A percentile compares a stretch with the other conserved stretches of the same genome.
These are phyloP conservation scores for Phellopilus nigrolimitatus DNA, from an alignment of 1,284 basidiomycete species.

Conservation along the genomic window DNA sequence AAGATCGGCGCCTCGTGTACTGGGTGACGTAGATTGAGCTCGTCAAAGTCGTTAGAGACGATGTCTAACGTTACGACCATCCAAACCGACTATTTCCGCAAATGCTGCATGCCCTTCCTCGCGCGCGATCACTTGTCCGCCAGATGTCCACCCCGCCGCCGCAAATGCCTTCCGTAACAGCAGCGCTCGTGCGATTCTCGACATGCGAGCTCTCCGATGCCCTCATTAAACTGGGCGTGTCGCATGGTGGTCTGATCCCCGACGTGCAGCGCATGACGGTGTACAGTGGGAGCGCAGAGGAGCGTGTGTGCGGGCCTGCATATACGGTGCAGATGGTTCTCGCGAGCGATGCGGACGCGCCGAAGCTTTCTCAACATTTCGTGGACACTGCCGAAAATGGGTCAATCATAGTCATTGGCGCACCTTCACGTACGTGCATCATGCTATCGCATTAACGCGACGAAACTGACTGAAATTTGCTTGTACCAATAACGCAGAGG, in stretches of 20 bases:
- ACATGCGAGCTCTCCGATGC: conserved; percentile 90
- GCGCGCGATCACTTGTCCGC: conserved; percentile 2
- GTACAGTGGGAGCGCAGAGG: conserved; percentile 58
- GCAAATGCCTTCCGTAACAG: conserved; percentile 12
- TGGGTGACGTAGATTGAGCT: no score
- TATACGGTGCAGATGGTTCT: conserved; percentile 90
- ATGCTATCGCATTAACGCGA: not conserved
- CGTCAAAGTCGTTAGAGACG: no score
- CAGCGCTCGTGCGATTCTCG: conserved; percentile 45
- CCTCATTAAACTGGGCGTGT: conserved; percentile 75
- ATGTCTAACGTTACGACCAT: no score
- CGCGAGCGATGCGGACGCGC: conserved; percentile 54
- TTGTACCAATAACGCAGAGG: conserved; percentile 39
- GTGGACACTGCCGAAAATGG: conserved; percentile 74
- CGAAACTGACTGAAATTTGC: not conserved
- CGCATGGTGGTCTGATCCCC: conserved; percentile 78
- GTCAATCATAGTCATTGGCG: conserved; percentile 73
- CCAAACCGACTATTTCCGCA: not conserved
- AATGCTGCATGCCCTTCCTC: conserved; percentile 11
- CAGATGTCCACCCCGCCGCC: conserved; percentile 12
- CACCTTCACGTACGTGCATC: conserved; percentile 59
- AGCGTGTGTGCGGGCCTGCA: conserved; percentile 63
- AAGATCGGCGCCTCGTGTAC: no score
- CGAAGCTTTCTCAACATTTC: conserved; percentile 73
- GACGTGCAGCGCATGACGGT: conserved; percentile 79